These are phyloP conservation scores for Geranomyces variabilis DNA, from an alignment of 192 early-diverging fungal genomes.

Conservation along the genomic window DNA sequence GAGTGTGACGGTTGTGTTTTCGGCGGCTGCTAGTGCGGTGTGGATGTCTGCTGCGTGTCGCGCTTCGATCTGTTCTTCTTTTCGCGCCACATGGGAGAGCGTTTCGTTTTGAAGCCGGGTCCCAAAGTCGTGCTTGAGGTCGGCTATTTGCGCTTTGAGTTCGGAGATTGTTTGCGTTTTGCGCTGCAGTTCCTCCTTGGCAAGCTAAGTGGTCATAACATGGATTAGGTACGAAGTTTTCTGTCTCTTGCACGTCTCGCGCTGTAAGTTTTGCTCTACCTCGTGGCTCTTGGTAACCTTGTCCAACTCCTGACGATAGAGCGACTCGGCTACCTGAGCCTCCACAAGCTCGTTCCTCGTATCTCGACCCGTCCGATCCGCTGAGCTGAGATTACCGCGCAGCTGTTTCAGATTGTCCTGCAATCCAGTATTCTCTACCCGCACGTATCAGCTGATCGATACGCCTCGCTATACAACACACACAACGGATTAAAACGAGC, in stretches of 20 bases:
- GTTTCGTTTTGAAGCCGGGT: slow-evolving; percentile 37
- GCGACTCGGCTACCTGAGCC: slow-evolving; percentile 53
- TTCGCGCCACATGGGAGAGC: slow-evolving; percentile 29
- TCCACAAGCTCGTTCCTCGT: slow-evolving; percentile 42
- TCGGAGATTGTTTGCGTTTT: slow-evolving; percentile 42
- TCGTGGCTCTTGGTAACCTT: slow-evolving; percentile 45
- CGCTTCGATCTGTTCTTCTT: slow-evolving; percentile 43
- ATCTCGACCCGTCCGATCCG: slow-evolving; percentile 41
- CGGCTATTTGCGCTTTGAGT: slow-evolving; percentile 40
- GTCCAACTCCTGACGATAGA: slow-evolving; percentile 51
- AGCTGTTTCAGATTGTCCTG: slow-evolving; percentile 30
- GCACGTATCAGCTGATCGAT: slow-evolving; percentile 4
- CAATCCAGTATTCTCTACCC: slow-evolving; percentile 39
- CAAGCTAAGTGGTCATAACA: too few relatives aligned
- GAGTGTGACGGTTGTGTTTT: slow-evolving; percentile 43
- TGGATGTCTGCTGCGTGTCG: slow-evolving; percentile 28
- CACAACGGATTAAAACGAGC: not conserved
- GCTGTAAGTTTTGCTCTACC: slow-evolving; percentile 18
- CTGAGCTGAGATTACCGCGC: slow-evolving; percentile 15
- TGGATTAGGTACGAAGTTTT: not conserved
- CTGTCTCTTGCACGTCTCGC: not conserved
- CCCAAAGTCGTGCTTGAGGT: slow-evolving; percentile 48
- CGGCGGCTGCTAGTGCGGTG: slow-evolving; percentile 28
- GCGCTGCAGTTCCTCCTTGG: slow-evolving; percentile 44
- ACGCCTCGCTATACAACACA: too few relatives aligned